Evolutionary conservation across 2,329 filamentous ascomycete species (phyloP).

Genomic region (Ceratocystis cubensis): DNA sequence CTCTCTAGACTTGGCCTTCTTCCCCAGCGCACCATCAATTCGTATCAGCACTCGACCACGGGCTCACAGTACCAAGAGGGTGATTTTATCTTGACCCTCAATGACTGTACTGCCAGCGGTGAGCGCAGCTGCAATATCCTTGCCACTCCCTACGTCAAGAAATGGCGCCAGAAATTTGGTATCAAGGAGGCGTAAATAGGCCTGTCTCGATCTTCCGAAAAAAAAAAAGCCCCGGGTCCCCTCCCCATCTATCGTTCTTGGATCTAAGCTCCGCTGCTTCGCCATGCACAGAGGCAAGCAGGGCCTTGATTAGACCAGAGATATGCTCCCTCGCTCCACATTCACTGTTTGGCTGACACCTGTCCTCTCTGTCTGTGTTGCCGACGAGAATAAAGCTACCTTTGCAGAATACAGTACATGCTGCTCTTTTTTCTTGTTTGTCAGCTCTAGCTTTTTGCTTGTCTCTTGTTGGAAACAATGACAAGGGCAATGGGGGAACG

Average conservation of each 20-base stretch:
- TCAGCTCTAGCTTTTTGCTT: neutral
- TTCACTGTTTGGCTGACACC: neutral
- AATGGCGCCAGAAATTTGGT: constrained; percentile 35
- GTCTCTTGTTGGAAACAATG: neutral
- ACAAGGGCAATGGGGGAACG: neutral
- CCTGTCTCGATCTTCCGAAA: neutral
- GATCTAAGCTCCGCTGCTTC: neutral
- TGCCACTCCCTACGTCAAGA: constrained; percentile 41
- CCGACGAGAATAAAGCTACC: neutral
- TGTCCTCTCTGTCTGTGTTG: neutral
- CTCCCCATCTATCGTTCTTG: neutral
- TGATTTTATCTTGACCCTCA: constrained; percentile 71
- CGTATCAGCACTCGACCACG: constrained; percentile 49
- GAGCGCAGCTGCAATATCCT: constrained; percentile 58
- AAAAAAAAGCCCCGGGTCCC: neutral
- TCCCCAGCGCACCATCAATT: constrained; percentile 73
- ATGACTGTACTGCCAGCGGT: constrained; percentile 51
- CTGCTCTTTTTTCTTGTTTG: neutral
- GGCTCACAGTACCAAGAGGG: constrained; percentile 65
- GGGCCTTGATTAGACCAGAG: neutral
- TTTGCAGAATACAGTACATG: neutral
- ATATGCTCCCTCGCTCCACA: neutral
- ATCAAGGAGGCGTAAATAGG: constrained; percentile 30
- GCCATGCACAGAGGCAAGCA: neutral
- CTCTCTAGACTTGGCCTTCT: constrained; percentile 79